Base-by-base conservation (phyloP, 108 stramenopile genomes). In the Aureococcus anophagefferens region DNA sequence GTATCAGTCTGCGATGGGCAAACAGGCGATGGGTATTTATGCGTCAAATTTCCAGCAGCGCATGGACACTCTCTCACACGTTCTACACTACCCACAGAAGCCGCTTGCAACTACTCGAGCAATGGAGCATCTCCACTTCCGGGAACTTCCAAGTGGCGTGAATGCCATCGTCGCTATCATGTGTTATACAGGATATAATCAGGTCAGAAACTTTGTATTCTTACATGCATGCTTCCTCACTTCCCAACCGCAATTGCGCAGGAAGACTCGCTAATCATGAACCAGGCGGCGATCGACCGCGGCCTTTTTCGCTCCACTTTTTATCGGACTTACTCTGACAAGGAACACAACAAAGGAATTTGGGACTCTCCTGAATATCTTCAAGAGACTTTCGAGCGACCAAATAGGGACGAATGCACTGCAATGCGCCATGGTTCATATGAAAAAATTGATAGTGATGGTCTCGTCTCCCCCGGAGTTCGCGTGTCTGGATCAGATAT, bases 51-150 rank as follows among this genome's bases (percentile, higher is more conserved):
- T 93, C 71, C 90, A 95, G 79, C 89, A 94, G 64, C 91, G 99
- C n/a, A 97, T 98, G 94, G 99, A 99, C 77, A 97, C 95, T 33
- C 91, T 97, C 92, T 94, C 96, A n/a, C 95, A 99, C 80, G 93
- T 96, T 28, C 81, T 99, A 76, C 95, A 96, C 80, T 98, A 98
- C 78, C 99, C 99, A 16, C 95, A 97, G 51, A 59, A 59, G 51
- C 51, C 51, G 3, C 25, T 59, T 4, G 51, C 51, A 25, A 59
- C 51, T 3, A 59, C 51, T 1, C 51, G 51, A 16, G 51, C 51
- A 16, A 59, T 59, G 51, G 51, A 59, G 25, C 51, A 59, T 25
- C 51, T 59, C 46, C 90, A 98, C 76, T 98, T 96, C 83, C 84
- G 95, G 36, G 96, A 98, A 75, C 79, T 98, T n/a, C 99, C 99